Conservation (phyloP, 1,284 basidiomycete species). For the Cutaneotrichosporon dermatis region DNA sequence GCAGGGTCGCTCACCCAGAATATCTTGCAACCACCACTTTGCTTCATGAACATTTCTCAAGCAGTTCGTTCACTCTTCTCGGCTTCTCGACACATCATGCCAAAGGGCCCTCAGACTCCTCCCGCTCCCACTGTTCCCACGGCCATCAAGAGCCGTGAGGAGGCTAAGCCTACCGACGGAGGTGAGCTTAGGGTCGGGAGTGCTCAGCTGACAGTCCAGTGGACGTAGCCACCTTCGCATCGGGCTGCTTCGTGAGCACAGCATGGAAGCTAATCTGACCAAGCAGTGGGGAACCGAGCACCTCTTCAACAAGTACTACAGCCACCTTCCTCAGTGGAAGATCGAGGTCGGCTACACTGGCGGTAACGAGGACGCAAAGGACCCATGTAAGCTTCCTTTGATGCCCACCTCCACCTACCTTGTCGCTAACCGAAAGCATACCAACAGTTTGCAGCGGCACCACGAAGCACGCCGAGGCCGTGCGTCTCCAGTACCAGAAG, state of each 20-base stretch:
- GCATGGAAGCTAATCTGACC: not conserved
- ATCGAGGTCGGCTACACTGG: slow-evolving; percentile 79
- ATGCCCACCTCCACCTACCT: too few species aligned
- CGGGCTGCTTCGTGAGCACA: slow-evolving; percentile 57
- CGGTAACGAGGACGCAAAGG: slow-evolving; percentile 55
- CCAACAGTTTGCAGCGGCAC: slow-evolving; percentile 70
- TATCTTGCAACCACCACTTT: too few species aligned
- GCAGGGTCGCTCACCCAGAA: too few species aligned
- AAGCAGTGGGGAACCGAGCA: slow-evolving; percentile 74
- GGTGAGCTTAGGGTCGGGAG: slow-evolving; percentile 25
- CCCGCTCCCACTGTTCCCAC: slow-evolving; percentile 48
- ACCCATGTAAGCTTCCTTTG: slow-evolving; percentile 15
- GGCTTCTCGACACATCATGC: slow-evolving; percentile 7
- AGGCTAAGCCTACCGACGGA: slow-evolving; percentile 37
- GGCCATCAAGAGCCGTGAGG: slow-evolving; percentile 43
- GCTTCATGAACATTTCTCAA: too few species aligned
- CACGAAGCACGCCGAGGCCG: slow-evolving; percentile 86
- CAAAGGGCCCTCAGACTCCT: slow-evolving; percentile 34
- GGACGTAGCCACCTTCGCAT: slow-evolving; percentile 72
- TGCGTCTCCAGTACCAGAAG: slow-evolving; percentile 81
- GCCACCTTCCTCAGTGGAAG: slow-evolving; percentile 55
- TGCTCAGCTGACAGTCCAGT: slow-evolving; percentile 28
- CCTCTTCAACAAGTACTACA: slow-evolving; percentile 76
- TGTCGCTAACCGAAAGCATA: slow-evolving; percentile 52
- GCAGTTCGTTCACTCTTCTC: too few species aligned